Evolutionary conservation across 352 stramenopile genomes (phyloP), one percentile per base, ranked within the genome.

Genomic region (Pythium sp.): DNA sequence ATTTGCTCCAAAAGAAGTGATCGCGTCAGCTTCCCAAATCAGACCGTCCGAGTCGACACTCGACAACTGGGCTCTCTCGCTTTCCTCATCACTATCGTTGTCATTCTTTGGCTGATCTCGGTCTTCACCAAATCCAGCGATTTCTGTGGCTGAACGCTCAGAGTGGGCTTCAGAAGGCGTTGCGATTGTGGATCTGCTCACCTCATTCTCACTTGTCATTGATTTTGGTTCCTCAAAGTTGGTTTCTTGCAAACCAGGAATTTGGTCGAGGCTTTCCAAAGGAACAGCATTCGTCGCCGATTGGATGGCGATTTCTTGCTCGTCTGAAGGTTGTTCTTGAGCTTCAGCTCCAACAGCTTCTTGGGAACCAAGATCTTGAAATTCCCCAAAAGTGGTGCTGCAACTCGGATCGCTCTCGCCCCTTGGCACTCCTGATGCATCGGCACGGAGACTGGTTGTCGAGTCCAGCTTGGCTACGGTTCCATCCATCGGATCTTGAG

Each of bases 1-100:
- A 5, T 49, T 34, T 1, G 9, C 24, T 26, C 32, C 57, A 1
- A 79, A 57, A 22, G 26, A 41, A 11, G 49, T 60, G 64, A 81
- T 73, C 7, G 62, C 72, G 28, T 81, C 72, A 2, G 72, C 72
- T 30, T 81, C 74, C 70, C 76, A 66, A 66, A 81, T 71, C 24
- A 81, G 56, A 22, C 79, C 72, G 34, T 22, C 72, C 36, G 74
- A 81, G 53, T 81, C 72, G 18, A 78, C 71, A 41, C 74, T 81
- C 18, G 58, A 71, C 7, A 30, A 46, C 8, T 20, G 28, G 5
- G 55, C 60, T 5, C 72, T 51, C 2, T 65, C 72, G 34, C 28
- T 32, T 24, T n/a, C 58, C 20, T 36, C 43, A 14, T 9, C 54
- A 14, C 46, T 54, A 9, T 54, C 46, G 12, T 5, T n/a, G 3